Conservation (phyloP, 2,329 filamentous ascomycete species). For the Aspergillus novoparasiticus region DNA sequence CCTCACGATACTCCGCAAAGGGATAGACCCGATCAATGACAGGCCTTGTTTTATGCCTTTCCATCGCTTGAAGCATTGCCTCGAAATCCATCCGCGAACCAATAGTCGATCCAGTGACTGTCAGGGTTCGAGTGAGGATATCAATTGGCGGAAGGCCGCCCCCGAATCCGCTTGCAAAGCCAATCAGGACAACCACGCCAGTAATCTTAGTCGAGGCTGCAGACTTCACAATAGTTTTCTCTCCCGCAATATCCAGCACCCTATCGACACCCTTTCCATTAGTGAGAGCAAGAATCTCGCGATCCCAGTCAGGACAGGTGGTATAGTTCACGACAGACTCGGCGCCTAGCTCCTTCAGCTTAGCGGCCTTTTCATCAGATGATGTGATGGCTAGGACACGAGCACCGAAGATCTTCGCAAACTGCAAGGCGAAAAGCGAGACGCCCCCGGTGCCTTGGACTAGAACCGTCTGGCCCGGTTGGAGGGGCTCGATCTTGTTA, state of each 20-base stretch:
- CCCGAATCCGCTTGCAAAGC: neutral
- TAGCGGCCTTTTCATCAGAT: conserved; percentile 52
- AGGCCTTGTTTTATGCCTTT: neutral
- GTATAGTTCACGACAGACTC: conserved; percentile 60
- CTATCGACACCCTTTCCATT: neutral
- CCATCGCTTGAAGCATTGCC: neutral
- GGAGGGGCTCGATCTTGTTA: conserved; percentile 35
- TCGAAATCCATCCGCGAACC: neutral
- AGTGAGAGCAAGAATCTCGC: neutral
- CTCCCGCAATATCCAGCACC: neutral
- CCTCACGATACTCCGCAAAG: neutral
- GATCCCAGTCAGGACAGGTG: conserved; percentile 53
- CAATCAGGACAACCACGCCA: neutral
- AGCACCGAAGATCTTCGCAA: conserved; percentile 48
- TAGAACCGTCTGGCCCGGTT: conserved; percentile 55
- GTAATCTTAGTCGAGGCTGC: neutral
- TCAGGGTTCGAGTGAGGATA: neutral
- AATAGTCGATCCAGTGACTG: neutral
- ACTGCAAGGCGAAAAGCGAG: conserved; percentile 47
- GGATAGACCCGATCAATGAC: neutral
- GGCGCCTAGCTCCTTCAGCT: conserved; percentile 55
- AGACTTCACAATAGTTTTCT: neutral
- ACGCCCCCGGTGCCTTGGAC: conserved; percentile 61
- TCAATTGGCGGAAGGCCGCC: neutral
- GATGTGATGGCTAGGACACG: conserved; percentile 47